Conservation (phyloP, 805 yeast genomes). For the Kockiozyma suomiensis region DNA sequence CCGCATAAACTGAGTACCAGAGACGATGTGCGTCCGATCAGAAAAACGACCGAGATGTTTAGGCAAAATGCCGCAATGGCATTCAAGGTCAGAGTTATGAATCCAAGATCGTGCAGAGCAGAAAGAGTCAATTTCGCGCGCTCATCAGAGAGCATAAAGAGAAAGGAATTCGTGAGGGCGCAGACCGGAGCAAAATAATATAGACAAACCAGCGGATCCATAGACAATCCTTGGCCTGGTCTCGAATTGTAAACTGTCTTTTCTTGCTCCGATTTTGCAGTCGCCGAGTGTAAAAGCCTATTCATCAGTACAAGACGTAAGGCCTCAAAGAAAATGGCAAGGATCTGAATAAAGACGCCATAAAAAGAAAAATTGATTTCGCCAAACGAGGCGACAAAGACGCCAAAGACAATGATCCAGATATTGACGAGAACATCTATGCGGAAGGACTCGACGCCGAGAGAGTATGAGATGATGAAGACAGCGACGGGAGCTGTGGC, state of each 20-base stretch:
- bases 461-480: constrained; percentile 33
- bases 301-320: constrained; percentile 36
- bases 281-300: constrained; percentile 32
- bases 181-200: constrained; percentile 38
- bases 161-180: constrained; percentile 26
- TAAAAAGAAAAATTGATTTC: constrained; percentile 30
- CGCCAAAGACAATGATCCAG: constrained; percentile 36
- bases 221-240: constrained; percentile 20
- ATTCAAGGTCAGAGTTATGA: constrained; percentile 22
- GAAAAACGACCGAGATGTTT: constrained; percentile 36
- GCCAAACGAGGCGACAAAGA: constrained; percentile 37
- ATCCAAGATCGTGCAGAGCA: constrained; percentile 28
- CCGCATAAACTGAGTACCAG: constrained; percentile 37
- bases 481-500: constrained; percentile 38
- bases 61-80: constrained; percentile 35
- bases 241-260: constrained; percentile 15
- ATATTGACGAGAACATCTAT: constrained; percentile 33
- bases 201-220: constrained; percentile 38
- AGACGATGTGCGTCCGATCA: constrained; percentile 37
- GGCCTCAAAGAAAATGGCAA: constrained; percentile 36
- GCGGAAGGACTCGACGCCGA: constrained; percentile 33
- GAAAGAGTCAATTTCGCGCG: constrained; percentile 18
- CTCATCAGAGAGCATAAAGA: constrained; percentile 26
- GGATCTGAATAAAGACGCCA: constrained; percentile 33
- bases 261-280: constrained; percentile 9